These are phyloP conservation scores for Nicotiana undulata DNA, from an alignment of 257 asterid species.

Conservation along the genomic window DNA sequence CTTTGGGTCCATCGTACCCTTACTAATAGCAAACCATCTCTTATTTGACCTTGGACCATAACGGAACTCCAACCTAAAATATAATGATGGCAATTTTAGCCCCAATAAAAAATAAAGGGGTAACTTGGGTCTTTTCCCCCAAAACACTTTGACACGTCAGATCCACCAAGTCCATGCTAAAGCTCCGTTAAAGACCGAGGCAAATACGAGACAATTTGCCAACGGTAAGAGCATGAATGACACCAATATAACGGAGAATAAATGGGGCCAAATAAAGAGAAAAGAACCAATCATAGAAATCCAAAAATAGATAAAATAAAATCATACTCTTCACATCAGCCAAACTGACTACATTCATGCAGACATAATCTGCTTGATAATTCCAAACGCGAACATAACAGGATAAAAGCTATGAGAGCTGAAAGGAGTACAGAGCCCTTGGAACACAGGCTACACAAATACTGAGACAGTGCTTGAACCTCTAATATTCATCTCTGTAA, in stretches of 20 bases:
- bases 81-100: background rate
- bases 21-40: background rate
- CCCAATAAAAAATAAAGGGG: background rate
- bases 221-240: background rate
- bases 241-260: background rate
- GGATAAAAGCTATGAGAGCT: background rate
- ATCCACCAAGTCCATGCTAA: background rate
- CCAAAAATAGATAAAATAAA: slow-evolving; percentile 1
- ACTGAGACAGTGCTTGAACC: background rate
- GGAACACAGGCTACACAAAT: background rate
- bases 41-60: background rate
- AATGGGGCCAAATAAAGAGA: background rate
- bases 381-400: background rate
- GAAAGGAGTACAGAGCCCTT: background rate
- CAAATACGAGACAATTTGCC: background rate
- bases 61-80: background rate
- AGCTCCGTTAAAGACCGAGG: background rate
- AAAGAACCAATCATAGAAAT: background rate
- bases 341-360: background rate
- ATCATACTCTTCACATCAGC: background rate
- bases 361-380: background rate
- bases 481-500: background rate
- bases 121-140: background rate
- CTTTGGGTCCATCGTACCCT: background rate
- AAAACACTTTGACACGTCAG: background rate